Evolutionary conservation across 257 asterid species (phyloP).

Genomic region (Paulownia fortunei): DNA sequence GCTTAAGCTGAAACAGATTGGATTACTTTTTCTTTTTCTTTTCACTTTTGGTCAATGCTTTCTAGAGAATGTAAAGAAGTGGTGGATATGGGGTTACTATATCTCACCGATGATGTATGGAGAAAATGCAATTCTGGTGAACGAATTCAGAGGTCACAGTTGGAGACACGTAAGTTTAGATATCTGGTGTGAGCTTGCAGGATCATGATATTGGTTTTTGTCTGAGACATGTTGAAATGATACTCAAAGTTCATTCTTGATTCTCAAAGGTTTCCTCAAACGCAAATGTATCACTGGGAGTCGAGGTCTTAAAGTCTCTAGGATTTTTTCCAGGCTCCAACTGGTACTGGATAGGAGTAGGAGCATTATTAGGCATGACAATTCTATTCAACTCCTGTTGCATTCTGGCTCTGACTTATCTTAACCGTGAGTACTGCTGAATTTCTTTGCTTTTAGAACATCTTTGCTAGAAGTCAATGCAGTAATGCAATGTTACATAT

Average conservation of each 20-base stretch:
- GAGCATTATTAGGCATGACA: conserved; percentile 48
- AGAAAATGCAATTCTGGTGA: conserved; percentile 51
- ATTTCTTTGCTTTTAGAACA: not conserved
- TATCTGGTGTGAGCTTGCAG: not conserved
- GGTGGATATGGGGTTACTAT: conserved; percentile 55
- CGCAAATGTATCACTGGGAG: conserved; percentile 47
- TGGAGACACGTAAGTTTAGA: conserved; percentile 47
- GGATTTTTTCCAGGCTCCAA: conserved; percentile 45
- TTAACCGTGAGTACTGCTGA: conserved; percentile 57
- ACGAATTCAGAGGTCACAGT: conserved; percentile 56
- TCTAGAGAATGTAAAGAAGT: conserved; percentile 40
- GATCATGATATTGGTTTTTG: not conserved
- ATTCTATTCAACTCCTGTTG: conserved; percentile 30
- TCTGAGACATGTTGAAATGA: not conserved
- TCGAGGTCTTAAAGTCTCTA: conserved; percentile 41
- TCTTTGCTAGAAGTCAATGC: not conserved
- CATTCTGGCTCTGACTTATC: conserved; percentile 51
- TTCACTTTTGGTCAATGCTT: not conserved
- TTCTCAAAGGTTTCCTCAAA: conserved; percentile 36
- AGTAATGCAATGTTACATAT: not conserved
- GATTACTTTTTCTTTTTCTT: not conserved
- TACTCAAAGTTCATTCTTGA: not conserved
- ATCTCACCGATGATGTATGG: conserved; percentile 54
- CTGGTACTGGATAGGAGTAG: conserved; percentile 69
- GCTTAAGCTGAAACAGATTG: not conserved